These are phyloP conservation scores for Diaporthe citriasiana DNA, from an alignment of 2,329 filamentous ascomycete genomes.

Conservation along the genomic window DNA sequence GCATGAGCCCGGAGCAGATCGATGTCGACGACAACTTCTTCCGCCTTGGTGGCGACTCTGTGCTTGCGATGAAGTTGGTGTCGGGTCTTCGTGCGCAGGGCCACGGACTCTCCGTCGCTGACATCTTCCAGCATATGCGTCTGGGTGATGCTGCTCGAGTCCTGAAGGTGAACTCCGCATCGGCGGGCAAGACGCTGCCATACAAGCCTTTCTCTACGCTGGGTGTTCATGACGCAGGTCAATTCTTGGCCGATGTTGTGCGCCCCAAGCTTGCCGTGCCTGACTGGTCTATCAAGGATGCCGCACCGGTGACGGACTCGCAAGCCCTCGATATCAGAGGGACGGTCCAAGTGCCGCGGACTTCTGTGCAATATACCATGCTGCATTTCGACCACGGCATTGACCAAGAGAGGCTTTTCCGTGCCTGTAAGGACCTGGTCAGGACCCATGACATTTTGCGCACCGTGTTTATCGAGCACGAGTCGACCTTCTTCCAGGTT, in stretches of 20 bases:
- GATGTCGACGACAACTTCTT: slow-evolving; percentile 56
- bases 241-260: slow-evolving; percentile 53
- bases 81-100: slow-evolving; percentile 59
- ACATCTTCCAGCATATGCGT: slow-evolving; percentile 58
- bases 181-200: slow-evolving; percentile 43
- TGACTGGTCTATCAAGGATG: slow-evolving; percentile 55
- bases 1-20: slow-evolving; percentile 47
- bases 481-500: slow-evolving; percentile 52
- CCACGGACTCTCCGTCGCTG: slow-evolving; percentile 60
- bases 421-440: slow-evolving; percentile 50
- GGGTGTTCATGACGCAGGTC: slow-evolving; percentile 47
- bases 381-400: slow-evolving; percentile 51
- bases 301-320: slow-evolving; percentile 55
- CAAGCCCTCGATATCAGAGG: slow-evolving; percentile 58
- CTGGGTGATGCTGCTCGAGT: slow-evolving; percentile 52
- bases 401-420: slow-evolving; percentile 47
- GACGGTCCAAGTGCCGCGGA: slow-evolving; percentile 52
- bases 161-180: slow-evolving; percentile 49
- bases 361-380: slow-evolving; percentile 56
- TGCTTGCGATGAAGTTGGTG: slow-evolving; percentile 57
- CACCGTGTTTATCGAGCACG: slow-evolving; percentile 54
- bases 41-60: slow-evolving; percentile 52
- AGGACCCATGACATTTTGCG: slow-evolving; percentile 55
- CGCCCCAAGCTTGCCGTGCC: slow-evolving; percentile 53
- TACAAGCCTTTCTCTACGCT: slow-evolving; percentile 56